A percentile compares a stretch with the other conserved stretches of the same genome.
These are phyloP conservation scores for Inga leiocalycina DNA, from an alignment of 306 rosid species.

Conservation along the genomic window DNA sequence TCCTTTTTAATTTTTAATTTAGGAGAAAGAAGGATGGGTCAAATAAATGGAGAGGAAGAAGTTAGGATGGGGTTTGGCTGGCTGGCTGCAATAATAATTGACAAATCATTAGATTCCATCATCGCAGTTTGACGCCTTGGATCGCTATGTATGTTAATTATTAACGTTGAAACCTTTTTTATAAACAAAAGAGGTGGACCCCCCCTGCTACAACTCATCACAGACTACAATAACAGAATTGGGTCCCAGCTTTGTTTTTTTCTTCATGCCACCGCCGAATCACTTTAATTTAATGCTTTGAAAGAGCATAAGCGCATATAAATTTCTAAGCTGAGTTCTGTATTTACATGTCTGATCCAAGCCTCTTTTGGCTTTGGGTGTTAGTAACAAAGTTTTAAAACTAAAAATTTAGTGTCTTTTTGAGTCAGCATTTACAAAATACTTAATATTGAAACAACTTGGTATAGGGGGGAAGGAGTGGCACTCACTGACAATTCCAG, in stretches of 20 bases:
- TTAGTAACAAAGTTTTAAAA: no score
- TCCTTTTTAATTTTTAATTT: neutral
- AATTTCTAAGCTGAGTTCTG: neutral
- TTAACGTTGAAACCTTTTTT: neutral
- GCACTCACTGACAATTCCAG: neutral
- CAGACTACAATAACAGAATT: neutral
- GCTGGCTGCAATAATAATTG: conserved; percentile 26
- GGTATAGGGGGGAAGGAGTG: neutral
- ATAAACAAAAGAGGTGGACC: conserved; percentile 21
- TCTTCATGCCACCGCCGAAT: neutral
- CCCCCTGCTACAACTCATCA: conserved; percentile 15
- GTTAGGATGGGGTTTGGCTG: neutral
- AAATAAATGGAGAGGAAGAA: conserved; percentile 20
- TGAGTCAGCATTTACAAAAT: no score
- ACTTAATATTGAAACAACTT: neutral
- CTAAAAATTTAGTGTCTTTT: no score
- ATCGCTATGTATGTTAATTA: conserved; percentile 5
- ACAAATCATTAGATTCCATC: conserved; percentile 42
- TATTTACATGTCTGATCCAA: neutral
- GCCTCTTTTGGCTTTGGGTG: neutral
- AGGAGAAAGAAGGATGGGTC: conserved; percentile 19
- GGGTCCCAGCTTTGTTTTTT: neutral
- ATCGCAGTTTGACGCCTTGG: conserved; percentile 23
- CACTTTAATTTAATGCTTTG: neutral
- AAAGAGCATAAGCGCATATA: neutral